Evolutionary conservation across 1,139 yeast genomes (phyloP).

Genomic region (Taphrina deformans): DNA sequence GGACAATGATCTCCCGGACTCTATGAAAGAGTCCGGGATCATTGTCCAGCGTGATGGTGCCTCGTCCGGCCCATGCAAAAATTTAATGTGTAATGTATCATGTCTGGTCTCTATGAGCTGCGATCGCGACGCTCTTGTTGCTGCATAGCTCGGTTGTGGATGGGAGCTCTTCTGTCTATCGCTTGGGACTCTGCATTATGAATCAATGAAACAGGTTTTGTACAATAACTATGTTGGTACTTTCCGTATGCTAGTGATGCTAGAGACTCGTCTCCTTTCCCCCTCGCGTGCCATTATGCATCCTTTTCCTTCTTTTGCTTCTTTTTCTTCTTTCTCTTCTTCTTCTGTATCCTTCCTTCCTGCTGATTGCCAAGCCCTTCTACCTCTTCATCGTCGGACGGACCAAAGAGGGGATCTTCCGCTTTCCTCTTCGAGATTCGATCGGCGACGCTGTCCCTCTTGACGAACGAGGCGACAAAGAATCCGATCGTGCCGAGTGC

Average conservation of each 20-base stretch:
- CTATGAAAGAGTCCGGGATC: no score
- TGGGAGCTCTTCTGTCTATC: background rate
- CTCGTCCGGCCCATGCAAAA: no score
- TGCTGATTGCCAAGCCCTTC: no score
- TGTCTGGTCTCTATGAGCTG: background rate
- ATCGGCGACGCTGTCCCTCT: background rate
- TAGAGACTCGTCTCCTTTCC: background rate
- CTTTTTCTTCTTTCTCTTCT: constrained; percentile 2
- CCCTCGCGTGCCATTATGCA: background rate
- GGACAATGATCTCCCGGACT: no score
- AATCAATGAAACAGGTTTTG: background rate
- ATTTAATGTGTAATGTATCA: background rate
- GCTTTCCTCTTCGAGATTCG: background rate
- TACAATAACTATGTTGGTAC: background rate
- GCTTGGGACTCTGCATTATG: background rate
- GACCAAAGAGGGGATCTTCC: background rate
- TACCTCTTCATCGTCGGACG: background rate
- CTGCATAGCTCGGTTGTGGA: background rate
- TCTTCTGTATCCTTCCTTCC: no score
- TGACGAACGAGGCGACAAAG: constrained; percentile 80
- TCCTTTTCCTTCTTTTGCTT: constrained; percentile 11
- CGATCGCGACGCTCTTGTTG: background rate
- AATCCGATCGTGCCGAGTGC: constrained; percentile 97
- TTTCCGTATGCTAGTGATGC: no score
- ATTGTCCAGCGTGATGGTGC: no score